Conservation (phyloP, 179 eudicot genomes). For the Spinacia oleracea region DNA sequence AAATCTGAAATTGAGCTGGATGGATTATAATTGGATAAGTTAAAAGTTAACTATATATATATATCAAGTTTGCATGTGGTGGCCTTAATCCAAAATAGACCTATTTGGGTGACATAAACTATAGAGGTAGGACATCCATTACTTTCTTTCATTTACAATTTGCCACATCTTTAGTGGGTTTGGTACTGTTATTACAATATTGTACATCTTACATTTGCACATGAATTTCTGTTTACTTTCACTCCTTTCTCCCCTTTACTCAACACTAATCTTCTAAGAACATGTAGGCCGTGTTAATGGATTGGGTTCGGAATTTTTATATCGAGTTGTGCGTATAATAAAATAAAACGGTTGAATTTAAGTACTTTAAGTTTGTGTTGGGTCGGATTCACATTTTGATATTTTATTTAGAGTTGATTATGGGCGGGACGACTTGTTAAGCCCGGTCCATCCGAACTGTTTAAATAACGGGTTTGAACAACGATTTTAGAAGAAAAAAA, state of each 20-base stretch:
- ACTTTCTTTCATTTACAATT: constrained; percentile 19
- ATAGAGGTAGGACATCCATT: constrained; percentile 18
- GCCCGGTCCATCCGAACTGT: too few relatives aligned
- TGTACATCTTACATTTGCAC: background rate
- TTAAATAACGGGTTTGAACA: too few relatives aligned
- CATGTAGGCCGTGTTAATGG: too few relatives aligned
- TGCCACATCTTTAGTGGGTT: constrained; percentile 30
- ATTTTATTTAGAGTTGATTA: too few relatives aligned
- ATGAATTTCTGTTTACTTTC: background rate
- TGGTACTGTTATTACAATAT: background rate
- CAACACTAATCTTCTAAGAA: too few relatives aligned
- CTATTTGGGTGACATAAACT: constrained; percentile 25
- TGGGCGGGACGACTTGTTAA: too few relatives aligned
- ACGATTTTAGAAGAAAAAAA: too few relatives aligned
- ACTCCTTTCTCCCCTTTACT: background rate
- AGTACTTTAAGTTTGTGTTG: too few relatives aligned
- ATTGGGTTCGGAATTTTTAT: too few relatives aligned
- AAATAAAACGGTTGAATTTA: too few relatives aligned
- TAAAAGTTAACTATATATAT: constrained; percentile 9
- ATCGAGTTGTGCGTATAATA: too few relatives aligned
- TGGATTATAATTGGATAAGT: constrained; percentile 32
- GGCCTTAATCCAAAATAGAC: constrained; percentile 15
- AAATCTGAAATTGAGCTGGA: constrained; percentile 31
- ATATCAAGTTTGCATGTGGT: constrained; percentile 27
- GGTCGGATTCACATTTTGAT: too few relatives aligned